Conservation (phyloP, 2,329 filamentous ascomycete species). For the Salinomyces thailandicus region DNA sequence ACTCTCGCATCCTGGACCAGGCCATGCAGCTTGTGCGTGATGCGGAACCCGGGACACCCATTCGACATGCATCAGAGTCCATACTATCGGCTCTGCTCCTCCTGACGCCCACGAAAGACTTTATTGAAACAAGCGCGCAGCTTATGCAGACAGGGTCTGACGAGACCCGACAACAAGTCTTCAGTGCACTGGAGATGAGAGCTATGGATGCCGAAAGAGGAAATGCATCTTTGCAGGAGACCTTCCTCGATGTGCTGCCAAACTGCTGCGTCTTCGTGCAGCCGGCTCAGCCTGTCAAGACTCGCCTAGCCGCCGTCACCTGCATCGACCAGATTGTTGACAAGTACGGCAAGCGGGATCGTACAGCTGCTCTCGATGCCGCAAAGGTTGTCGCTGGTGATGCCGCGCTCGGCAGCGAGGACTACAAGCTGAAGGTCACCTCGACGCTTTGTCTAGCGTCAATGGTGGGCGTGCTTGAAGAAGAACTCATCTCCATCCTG, state of each 20-base stretch:
- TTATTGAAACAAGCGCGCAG: constrained; percentile 76
- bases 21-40: constrained; percentile 46
- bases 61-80: constrained; percentile 45
- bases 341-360: constrained; percentile 88
- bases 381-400: constrained; percentile 66
- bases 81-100: constrained; percentile 71
- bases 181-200: constrained; percentile 69
- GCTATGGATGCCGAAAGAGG: constrained; percentile 62
- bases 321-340: constrained; percentile 90
- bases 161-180: constrained; percentile 63
- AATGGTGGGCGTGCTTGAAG: constrained; percentile 75
- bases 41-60: constrained; percentile 27
- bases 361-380: constrained; percentile 62
- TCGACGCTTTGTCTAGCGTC: constrained; percentile 84
- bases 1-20: constrained; percentile 29
- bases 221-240: constrained; percentile 62
- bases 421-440: constrained; percentile 65
- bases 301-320: constrained; percentile 75
- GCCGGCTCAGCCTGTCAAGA: constrained; percentile 58
- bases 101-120: constrained; percentile 74
- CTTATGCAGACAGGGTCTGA: constrained; percentile 67
- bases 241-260: constrained; percentile 37
- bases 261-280: constrained; percentile 57
- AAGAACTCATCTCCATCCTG: constrained; percentile 74
- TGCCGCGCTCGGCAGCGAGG: constrained; percentile 63